A percentile compares a stretch with the other conserved stretches of the same genome.
Conservation (phyloP, 257 asterid species). For the Solanum sitiens region DNA sequence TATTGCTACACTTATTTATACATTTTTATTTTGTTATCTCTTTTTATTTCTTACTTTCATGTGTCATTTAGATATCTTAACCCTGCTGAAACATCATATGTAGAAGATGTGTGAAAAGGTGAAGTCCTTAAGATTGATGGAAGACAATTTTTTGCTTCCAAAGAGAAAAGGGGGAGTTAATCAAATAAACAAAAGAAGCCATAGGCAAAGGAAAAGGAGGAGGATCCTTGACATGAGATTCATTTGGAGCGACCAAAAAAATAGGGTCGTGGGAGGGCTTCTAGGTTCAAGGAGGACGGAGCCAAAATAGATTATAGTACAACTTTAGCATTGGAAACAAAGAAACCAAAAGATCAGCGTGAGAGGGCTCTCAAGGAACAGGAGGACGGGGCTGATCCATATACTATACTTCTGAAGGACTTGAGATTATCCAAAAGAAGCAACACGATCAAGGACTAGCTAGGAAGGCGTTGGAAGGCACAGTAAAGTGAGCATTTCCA, state of each 20-base stretch:
- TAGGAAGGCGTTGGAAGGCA: neutral
- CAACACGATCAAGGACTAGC: neutral
- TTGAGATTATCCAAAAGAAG: neutral
- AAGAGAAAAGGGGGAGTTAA: neutral
- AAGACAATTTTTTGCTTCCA: neutral
- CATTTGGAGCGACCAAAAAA: neutral
- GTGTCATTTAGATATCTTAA: neutral
- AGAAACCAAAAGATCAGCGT: neutral
- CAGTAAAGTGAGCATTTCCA: neutral
- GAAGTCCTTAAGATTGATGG: neutral
- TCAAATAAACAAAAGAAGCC: neutral
- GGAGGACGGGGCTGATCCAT: neutral
- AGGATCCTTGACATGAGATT: neutral
- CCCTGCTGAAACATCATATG: constrained; percentile 15
- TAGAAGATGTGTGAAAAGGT: neutral
- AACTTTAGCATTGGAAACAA: neutral
- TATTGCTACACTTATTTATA: too few species aligned
- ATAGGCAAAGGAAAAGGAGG: neutral
- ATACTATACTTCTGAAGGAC: neutral
- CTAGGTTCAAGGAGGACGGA: neutral
- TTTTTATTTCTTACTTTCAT: too few species aligned
- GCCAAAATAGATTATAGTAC: neutral
- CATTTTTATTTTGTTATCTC: too few species aligned
- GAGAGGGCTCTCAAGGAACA: constrained; percentile 8
- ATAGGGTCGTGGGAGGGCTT: neutral